Base-by-base conservation (phyloP, 2,329 filamentous ascomycete species). In the Talaromyces sp. region DNA sequence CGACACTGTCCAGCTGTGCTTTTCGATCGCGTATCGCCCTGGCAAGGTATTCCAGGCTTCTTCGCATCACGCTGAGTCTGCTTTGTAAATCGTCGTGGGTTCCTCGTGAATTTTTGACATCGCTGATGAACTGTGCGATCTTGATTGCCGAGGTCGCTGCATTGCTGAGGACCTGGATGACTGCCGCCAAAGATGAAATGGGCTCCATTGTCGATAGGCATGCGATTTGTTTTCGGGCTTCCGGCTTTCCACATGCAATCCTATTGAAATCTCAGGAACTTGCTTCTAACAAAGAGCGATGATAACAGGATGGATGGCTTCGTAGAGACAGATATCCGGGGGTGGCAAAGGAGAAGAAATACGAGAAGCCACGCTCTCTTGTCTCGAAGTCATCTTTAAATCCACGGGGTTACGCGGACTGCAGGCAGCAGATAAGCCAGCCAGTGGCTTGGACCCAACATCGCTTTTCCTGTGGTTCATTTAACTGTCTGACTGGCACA, bases 81-180 rank as follows among this genome's bases (percentile, higher is more conserved):
- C 24, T n/a, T 2, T 27, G 14, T 19, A 50, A 51, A 24, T 55
- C 52, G 17, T 26, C 26, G 7, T 55, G 52, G 11, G 46, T 8
- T 38, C 38, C n/a, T 17, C 21, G 14, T 6, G 51, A 41, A 17
- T 55, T 31, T 48, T 27, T 35, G 51, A 59, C 29, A 11, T 38
- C 31, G 38, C 51, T 56, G 12, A 59, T 26, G 21, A 55, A 55
- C 35, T 12, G 14, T 10, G 52, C 52, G 7, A 35, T 26, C 27
- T n/a, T 9, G n/a, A 29, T 19, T 38, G 57, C 57, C 10, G 52
- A 27, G 10, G 4, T 55, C n/a, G 11, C 26, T 9, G 57, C 52
- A 21, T 59, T 55, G 17, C 52, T 41, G 10, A 59, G 26, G 9
- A 59, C 3, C 24, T 59, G 51, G 9, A 59, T 7, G 14, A 59